Percentiles rank a stretch among this genome's conserved stretches.
phyloP scores from a whole-genome alignment of 495 filamentous ascomycete genomes.

The Penicillium canescens region DNA sequence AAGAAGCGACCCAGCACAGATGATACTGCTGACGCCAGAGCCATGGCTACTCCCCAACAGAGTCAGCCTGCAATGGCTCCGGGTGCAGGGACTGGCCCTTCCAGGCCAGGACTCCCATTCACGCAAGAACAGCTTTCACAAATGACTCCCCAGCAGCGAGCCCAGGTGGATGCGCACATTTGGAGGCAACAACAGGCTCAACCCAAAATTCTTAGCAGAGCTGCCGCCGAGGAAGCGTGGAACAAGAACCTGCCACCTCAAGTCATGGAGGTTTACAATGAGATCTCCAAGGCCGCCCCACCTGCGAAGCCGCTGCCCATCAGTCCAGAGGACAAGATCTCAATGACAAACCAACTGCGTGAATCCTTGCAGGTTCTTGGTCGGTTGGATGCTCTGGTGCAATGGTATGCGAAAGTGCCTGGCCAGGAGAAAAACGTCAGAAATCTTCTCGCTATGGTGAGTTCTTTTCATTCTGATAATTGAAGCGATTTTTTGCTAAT shows the following conservation, averaged over 20 bases:
- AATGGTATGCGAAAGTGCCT: slow-evolving; percentile 36
- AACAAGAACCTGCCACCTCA: slow-evolving; percentile 36
- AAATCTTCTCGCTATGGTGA: slow-evolving; percentile 46
- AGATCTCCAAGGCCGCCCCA: slow-evolving; percentile 38
- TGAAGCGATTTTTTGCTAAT: slow-evolving; percentile 20
- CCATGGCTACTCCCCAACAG: slow-evolving; percentile 42
- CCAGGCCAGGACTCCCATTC: slow-evolving; percentile 34
- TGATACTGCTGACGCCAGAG: slow-evolving; percentile 53
- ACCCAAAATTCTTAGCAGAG: slow-evolving; percentile 24
- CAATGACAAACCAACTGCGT: slow-evolving; percentile 49
- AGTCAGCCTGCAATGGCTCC: slow-evolving; percentile 32
- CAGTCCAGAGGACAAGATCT: slow-evolving; percentile 41
- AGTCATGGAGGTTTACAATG: slow-evolving; percentile 38
- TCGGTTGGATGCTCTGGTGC: slow-evolving; percentile 44
- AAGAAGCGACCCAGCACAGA: slow-evolving; percentile 65
- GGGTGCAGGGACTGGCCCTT: slow-evolving; percentile 19
- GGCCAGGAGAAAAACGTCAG: slow-evolving; percentile 44
- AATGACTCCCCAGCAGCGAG: slow-evolving; percentile 52
- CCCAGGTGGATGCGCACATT: slow-evolving; percentile 39
- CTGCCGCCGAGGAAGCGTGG: slow-evolving; percentile 40
- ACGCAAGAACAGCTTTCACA: slow-evolving; percentile 54
- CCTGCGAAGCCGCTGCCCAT: slow-evolving; percentile 30
- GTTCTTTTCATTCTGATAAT: slow-evolving; percentile 7
- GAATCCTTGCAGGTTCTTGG: slow-evolving; percentile 41
- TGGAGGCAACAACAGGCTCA: slow-evolving; percentile 35